Percentiles rank a stretch among this genome's conserved stretches.
These are phyloP conservation scores for Cicer cuneatum DNA, from an alignment of 306 rosid species.

Conservation along the genomic window DNA sequence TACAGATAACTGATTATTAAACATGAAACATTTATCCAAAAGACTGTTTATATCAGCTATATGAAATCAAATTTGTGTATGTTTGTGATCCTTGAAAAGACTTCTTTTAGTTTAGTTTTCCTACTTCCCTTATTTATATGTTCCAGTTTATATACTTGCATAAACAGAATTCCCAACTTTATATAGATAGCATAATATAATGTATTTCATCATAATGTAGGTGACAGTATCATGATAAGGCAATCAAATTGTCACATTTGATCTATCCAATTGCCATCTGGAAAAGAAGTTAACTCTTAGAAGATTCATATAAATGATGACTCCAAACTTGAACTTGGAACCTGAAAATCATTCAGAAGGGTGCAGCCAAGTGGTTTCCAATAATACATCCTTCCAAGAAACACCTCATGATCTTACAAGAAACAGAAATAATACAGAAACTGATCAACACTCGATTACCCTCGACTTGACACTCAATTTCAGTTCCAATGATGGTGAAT, in stretches of 20 bases:
- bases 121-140: no score
- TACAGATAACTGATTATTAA: not conserved
- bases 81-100: not conserved
- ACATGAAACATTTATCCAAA: no score
- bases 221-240: conserved; percentile 43
- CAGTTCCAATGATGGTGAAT: conserved; percentile 51
- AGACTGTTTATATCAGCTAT: no score
- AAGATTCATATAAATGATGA: conserved; percentile 53
- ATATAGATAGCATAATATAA: conserved; percentile 5
- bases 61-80: not conserved
- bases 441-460: conserved; percentile 53
- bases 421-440: conserved; percentile 56
- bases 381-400: conserved; percentile 51
- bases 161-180: no score
- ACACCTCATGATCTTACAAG: conserved; percentile 56
- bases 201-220: conserved; percentile 43
- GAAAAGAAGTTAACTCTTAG: conserved; percentile 40
- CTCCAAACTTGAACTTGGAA: conserved; percentile 73
- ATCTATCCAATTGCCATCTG: conserved; percentile 31
- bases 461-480: conserved; percentile 80
- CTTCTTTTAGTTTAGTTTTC: not conserved
- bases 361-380: conserved; percentile 62
- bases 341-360: conserved; percentile 62
- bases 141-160: no score
- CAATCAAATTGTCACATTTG: conserved; percentile 28